Percentiles rank a stretch among this genome's conserved stretches.
phyloP scores from a whole-genome alignment of 2,329 filamentous ascomycete genomes.

The Pyricularia grisea region DNA sequence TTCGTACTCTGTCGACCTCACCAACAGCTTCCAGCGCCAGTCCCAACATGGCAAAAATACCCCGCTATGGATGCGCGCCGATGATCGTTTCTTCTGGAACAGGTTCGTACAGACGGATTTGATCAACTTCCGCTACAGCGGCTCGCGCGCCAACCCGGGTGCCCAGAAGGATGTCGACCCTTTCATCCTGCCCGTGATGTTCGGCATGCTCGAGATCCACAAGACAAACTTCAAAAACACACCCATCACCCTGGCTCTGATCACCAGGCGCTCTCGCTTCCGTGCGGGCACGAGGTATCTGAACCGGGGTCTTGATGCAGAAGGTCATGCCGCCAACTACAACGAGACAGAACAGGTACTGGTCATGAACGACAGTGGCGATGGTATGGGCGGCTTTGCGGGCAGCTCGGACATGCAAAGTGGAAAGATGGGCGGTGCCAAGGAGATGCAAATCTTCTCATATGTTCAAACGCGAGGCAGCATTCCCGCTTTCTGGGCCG shows the following conservation, averaged over 20 bases:
- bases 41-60: conserved; percentile 60
- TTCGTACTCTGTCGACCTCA: conserved; percentile 93
- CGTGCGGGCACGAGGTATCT: conserved; percentile 91
- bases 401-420: conserved; percentile 69
- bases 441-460: conserved; percentile 81
- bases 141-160: conserved; percentile 53
- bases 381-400: conserved; percentile 69
- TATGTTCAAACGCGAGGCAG: conserved; percentile 96
- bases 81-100: conserved; percentile 99
- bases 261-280: conserved; percentile 81
- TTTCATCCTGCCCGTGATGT: conserved; percentile 91
- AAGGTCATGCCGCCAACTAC: conserved; percentile 95
- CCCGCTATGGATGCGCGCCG: conserved; percentile 84
- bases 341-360: conserved; percentile 96
- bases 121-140: conserved; percentile 70
- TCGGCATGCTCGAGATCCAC: conserved; percentile 88
- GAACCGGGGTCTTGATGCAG: conserved; percentile 84
- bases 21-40: conserved; percentile 93
- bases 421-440: conserved; percentile 55
- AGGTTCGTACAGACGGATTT: conserved; percentile 83
- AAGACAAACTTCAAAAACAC: conserved; percentile 79
- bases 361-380: conserved; percentile 72
- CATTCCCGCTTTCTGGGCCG: conserved; percentile 92
- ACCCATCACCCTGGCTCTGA: conserved; percentile 74
- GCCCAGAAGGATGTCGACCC: conserved; percentile 74